Conservation (phyloP, 768 basidiomycete species). For the Obba rivulosa region DNA sequence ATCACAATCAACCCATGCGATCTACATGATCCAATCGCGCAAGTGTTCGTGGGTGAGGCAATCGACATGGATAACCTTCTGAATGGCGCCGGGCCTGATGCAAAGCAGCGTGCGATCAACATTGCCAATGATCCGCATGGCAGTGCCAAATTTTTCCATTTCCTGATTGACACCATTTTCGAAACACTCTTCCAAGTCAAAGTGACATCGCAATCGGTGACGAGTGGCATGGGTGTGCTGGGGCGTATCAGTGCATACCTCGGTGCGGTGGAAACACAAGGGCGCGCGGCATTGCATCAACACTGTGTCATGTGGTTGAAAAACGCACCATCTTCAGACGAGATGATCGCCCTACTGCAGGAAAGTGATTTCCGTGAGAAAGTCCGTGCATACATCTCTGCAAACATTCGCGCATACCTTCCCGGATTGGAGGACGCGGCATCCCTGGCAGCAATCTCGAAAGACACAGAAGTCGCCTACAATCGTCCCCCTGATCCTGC, state of each 20-base stretch:
- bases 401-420: constrained; percentile 29
- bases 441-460: constrained; percentile 17
- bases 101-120: constrained; percentile 15
- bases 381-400: constrained; percentile 25
- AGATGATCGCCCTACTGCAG: constrained; percentile 23
- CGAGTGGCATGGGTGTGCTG: constrained; percentile 25
- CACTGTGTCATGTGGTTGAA: constrained; percentile 36
- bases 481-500: constrained; percentile 30
- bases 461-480: constrained; percentile 25
- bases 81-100: constrained; percentile 19
- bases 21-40: constrained; percentile 37
- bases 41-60: constrained; percentile 36
- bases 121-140: constrained; percentile 37
- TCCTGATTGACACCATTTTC: constrained; percentile 27
- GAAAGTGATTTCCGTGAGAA: constrained; percentile 21
- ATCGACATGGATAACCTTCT: constrained; percentile 39
- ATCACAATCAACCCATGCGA: constrained; percentile 39
- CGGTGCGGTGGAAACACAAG: constrained; percentile 37
- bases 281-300: constrained; percentile 34
- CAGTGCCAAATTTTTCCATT: constrained; percentile 36
- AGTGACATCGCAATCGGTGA: constrained; percentile 8
- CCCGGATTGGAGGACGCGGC: constrained; percentile 17
- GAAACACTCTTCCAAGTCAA: constrained; percentile 29
- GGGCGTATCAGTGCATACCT: constrained; percentile 30
- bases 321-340: constrained; percentile 25